Base-by-base conservation (phyloP, 2,329 filamentous ascomycete genomes). In the Penicillium sp. region DNA sequence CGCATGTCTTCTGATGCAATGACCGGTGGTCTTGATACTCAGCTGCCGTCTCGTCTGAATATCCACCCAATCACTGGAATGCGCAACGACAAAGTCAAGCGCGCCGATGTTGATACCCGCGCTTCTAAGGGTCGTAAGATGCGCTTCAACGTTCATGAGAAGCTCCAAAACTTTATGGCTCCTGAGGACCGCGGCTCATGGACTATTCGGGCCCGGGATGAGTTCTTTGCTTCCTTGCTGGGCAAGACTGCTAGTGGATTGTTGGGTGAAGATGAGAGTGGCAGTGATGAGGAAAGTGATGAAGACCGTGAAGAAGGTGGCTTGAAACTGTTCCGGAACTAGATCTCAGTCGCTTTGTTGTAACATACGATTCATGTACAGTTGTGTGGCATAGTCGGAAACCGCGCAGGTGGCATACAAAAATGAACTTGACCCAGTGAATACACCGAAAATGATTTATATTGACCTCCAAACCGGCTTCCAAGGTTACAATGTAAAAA, bases 91-190 rank as follows among this genome's bases (percentile, higher is more conserved):
- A 96, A 93, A 79, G 82, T 88, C 55, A 89, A 89, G 75, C 89
- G 90, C 69, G 84, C n/a, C 6, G 29, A 87, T 27, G 89, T 97
- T 4, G 94, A 99, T 72, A 92, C 92, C 20, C 94, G 92, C 71
- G 94, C 94, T 0, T 96, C 90, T 71, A 97, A 97, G 76, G 94
- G 94, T 6, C 82, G 94, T 48, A 97, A 97, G 78, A 84, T 99
- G 82, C 83, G 91, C 37, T 99, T 93, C 75, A 94, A 90, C 15
- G 91, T 97, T 44, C 92, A 97, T 70, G 93, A 97, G 78, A 97
- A 97, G 79, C 75, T 99, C 68, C 90, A 96, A 77, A 97, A 97
- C 73, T 97, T 97, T 70, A 97, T 97, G 92, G 92, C 92, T 11
- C 87, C 92, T 0, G 91, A 97, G 72, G 89, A 96, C 70, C 81